phyloP scores from a whole-genome alignment of 331 rosid species.

The Cydonia oblonga region DNA sequence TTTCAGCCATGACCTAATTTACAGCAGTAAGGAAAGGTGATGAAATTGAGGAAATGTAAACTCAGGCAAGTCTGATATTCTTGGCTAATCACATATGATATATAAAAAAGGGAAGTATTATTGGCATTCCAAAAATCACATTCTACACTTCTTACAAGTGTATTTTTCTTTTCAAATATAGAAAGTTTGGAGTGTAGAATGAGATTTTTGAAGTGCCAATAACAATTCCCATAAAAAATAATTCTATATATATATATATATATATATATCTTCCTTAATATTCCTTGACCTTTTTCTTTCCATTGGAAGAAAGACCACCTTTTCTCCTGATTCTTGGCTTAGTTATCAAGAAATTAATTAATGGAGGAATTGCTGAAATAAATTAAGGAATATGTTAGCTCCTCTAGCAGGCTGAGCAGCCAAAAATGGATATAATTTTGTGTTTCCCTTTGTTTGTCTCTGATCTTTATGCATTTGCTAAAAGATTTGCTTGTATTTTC shows the following conservation, averaged over 20 bases:
- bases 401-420: background rate
- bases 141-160: too few species aligned
- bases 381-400: background rate
- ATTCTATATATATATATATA: too few species aligned
- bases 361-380: conserved; percentile 6
- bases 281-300: too few species aligned
- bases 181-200: too few species aligned
- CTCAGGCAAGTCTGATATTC: conserved; percentile 87
- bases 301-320: background rate
- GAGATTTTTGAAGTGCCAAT: too few species aligned
- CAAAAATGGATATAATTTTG: background rate
- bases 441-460: background rate
- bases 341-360: background rate
- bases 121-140: too few species aligned
- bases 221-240: too few species aligned
- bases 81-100: conserved; percentile 42
- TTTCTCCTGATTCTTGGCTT: background rate
- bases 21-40: conserved; percentile 2
- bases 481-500: background rate
- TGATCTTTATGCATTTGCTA: background rate
- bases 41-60: conserved; percentile 28
- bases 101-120: background rate
- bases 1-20: conserved; percentile 47
- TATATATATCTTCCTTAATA: background rate
- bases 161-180: too few species aligned